phyloP scores from a whole-genome alignment of 208 protist species.

The Crithidia thermophila region DNA sequence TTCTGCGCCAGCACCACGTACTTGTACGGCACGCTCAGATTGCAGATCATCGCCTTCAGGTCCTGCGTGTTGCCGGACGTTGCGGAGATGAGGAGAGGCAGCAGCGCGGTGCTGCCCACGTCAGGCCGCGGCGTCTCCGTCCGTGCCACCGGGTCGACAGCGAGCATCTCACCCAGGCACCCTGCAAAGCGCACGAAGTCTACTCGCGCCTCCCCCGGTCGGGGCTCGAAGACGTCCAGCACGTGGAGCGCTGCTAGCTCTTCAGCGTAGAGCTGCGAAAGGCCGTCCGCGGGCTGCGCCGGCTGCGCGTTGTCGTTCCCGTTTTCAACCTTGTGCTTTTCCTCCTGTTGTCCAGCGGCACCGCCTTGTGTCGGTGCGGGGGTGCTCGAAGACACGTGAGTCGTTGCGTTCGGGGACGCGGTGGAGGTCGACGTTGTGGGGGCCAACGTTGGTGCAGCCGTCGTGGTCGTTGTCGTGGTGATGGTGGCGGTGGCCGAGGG shows the following conservation, averaged over 20 bases:
- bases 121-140: slow-evolving; percentile 16
- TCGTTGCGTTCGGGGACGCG: too few species aligned
- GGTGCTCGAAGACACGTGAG: too few species aligned
- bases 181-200: slow-evolving; percentile 27
- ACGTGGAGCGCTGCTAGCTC: slow-evolving; percentile 12
- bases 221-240: slow-evolving; percentile 21
- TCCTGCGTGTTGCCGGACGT: slow-evolving; percentile 31
- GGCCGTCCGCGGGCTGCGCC: background rate
- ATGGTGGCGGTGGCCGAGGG: too few species aligned
- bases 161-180: slow-evolving; percentile 25
- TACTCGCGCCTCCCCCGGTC: slow-evolving; percentile 24
- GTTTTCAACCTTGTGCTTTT: background rate
- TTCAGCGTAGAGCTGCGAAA: slow-evolving; percentile 2
- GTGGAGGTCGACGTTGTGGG: too few species aligned
- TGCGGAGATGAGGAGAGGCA: slow-evolving; percentile 30
- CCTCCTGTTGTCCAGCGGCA: background rate
- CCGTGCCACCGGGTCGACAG: slow-evolving; percentile 15
- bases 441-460: too few species aligned
- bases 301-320: background rate
- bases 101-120: background rate
- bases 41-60: slow-evolving; percentile 41
- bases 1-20: slow-evolving; percentile 36
- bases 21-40: slow-evolving; percentile 28
- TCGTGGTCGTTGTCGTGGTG: too few species aligned
- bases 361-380: background rate